Percentiles rank a stretch among this genome's conserved stretches.
Evolutionary conservation across 306 rosid genomes (phyloP).

Genomic region (Sicyos baderoa): DNA sequence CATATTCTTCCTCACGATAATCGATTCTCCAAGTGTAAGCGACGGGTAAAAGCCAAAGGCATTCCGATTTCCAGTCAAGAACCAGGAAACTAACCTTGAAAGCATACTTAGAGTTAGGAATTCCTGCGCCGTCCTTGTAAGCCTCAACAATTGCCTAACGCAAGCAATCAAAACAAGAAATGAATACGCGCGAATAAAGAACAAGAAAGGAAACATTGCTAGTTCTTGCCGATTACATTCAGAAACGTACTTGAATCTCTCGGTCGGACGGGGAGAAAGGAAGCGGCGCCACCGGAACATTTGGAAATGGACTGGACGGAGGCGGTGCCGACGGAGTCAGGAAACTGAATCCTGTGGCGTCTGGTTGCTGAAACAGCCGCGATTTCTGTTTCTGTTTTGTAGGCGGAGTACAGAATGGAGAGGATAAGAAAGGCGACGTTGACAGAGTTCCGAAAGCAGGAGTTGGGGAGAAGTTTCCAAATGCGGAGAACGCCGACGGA

Average conservation of each 20-base stretch:
- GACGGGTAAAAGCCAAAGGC: neutral
- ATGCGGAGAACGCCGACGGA: conserved; percentile 45
- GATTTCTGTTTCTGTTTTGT: conserved; percentile 31
- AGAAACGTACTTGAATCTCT: conserved; percentile 55
- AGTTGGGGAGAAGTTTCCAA: conserved; percentile 40
- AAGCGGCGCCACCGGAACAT: conserved; percentile 68
- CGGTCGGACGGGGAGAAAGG: conserved; percentile 87
- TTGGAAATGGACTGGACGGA: conserved; percentile 40
- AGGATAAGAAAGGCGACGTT: conserved; percentile 38
- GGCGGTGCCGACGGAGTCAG: conserved; percentile 36
- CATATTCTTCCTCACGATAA: neutral
- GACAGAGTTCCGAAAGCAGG: conserved; percentile 58
- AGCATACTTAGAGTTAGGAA: conserved; percentile 75
- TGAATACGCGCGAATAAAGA: neutral
- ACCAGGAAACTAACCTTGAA: conserved; percentile 56
- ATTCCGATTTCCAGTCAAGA: neutral
- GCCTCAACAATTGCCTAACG: conserved; percentile 74
- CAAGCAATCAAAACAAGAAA: conserved; percentile 4
- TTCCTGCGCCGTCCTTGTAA: conserved; percentile 79
- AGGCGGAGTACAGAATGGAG: conserved; percentile 49
- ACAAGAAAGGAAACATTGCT: neutral
- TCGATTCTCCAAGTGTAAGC: neutral
- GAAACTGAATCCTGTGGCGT: conserved; percentile 47
- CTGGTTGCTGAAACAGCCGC: conserved; percentile 34
- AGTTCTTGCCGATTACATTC: neutral